These are phyloP conservation scores for Colletotrichum sp. DNA, from an alignment of 2,329 filamentous ascomycete species.

Conservation along the genomic window DNA sequence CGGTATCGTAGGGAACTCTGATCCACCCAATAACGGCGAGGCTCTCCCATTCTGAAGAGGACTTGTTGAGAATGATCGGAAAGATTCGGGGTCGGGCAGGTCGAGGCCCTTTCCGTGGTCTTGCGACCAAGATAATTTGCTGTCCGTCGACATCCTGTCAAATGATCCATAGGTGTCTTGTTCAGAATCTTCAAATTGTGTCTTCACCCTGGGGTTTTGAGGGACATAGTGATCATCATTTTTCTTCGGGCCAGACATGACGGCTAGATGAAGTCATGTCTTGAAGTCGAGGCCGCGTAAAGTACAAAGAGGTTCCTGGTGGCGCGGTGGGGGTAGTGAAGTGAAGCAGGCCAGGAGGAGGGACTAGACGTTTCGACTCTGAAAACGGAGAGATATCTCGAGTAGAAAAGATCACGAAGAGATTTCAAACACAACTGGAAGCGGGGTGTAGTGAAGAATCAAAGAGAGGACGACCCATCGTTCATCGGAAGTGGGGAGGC, in stretches of 20 bases:
- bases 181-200: constrained; percentile 24
- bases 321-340: background rate
- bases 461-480: background rate
- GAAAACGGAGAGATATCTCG: background rate
- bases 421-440: background rate
- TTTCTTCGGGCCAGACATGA: constrained; percentile 24
- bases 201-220: constrained; percentile 26
- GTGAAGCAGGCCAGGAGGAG: background rate
- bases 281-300: background rate
- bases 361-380: background rate
- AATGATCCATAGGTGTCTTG: constrained; percentile 28
- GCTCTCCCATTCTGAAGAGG: constrained; percentile 34
- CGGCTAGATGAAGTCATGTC: constrained; percentile 3
- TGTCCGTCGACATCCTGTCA: constrained; percentile 29
- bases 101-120: constrained; percentile 20
- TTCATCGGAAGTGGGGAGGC: constrained; percentile 3
- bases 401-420: background rate
- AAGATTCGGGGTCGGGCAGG: constrained; percentile 33
- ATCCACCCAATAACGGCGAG: constrained; percentile 23
- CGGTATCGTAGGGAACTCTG: constrained; percentile 24
- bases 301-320: background rate
- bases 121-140: constrained; percentile 25
- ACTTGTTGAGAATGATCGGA: constrained; percentile 45
- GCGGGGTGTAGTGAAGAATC: constrained; percentile 1
- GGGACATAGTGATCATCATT: constrained; percentile 24